A percentile compares a stretch with the other conserved stretches of the same genome.
phyloP scores from a whole-genome alignment of 75 land plant species.

The Picea glauca region DNA sequence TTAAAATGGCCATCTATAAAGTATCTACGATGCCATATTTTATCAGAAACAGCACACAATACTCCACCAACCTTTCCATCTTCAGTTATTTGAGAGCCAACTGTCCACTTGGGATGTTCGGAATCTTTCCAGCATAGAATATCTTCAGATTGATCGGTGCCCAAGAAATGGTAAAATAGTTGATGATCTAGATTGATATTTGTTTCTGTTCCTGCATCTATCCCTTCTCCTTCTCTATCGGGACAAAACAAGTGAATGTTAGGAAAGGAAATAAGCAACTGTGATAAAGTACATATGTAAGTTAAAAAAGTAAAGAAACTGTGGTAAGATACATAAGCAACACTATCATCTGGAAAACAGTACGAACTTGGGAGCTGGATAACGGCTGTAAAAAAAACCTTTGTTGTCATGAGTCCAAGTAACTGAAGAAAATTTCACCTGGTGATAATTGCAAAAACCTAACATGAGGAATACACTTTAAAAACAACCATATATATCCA shows the following conservation, averaged over 20 bases:
- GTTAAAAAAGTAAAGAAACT: too few species aligned
- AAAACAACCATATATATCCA: background rate
- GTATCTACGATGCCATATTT: too few species aligned
- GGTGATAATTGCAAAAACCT: background rate
- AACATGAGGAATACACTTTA: background rate
- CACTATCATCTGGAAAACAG: background rate
- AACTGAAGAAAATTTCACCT: constrained; percentile 91
- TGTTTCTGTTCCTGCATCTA: constrained; percentile 97
- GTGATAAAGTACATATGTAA: too few species aligned
- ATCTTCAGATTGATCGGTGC: constrained; percentile 95
- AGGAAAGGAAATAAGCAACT: too few species aligned
- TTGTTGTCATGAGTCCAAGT: constrained; percentile 95
- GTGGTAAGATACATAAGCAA: background rate
- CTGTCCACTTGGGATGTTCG: constrained; percentile 60
- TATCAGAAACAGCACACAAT: background rate
- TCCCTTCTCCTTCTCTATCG: constrained; percentile 32
- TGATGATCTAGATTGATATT: constrained; percentile 75
- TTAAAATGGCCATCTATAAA: too few species aligned
- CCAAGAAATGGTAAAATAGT: constrained; percentile 83
- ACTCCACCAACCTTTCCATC: constrained; percentile 79
- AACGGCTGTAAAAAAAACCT: constrained; percentile 96
- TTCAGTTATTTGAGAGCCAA: constrained; percentile 61
- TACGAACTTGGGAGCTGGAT: constrained; percentile 87
- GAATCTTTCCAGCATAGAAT: constrained; percentile 91
- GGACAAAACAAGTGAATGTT: background rate